These are phyloP conservation scores for Sporothrix globosa DNA, from an alignment of 2,329 filamentous ascomycete species.

Conservation along the genomic window DNA sequence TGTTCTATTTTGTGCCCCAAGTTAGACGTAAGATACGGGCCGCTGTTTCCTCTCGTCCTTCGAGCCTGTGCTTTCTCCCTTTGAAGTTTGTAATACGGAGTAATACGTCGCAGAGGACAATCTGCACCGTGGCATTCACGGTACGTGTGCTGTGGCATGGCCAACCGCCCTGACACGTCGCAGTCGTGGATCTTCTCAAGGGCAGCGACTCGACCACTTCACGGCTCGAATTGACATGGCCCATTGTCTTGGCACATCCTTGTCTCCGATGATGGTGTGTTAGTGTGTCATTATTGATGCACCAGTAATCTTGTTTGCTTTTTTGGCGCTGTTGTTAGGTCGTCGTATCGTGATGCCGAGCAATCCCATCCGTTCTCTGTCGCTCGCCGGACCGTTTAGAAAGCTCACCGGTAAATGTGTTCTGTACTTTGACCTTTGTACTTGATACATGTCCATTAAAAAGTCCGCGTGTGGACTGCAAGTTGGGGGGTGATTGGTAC, in stretches of 20 bases:
- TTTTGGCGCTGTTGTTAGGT: neutral
- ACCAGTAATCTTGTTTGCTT: constrained; percentile 13
- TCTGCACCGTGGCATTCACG: neutral
- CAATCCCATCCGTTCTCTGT: neutral
- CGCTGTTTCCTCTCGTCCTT: neutral
- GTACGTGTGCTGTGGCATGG: neutral
- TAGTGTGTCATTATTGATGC: constrained; percentile 24
- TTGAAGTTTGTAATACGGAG: no score
- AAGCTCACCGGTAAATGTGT: constrained; percentile 13
- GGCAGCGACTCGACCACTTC: neutral
- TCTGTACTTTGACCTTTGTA: neutral
- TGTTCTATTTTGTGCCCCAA: constrained; percentile 13
- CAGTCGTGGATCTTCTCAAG: constrained; percentile 21
- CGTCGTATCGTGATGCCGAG: neutral
- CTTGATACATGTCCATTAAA: neutral
- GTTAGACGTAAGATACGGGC: constrained; percentile 8
- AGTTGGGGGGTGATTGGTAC: no score
- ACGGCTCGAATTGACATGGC: neutral
- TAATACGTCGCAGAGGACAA: no score
- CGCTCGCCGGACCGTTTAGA: neutral
- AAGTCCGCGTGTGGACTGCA: no score
- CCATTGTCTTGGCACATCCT: constrained; percentile 26
- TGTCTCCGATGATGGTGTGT: constrained; percentile 32
- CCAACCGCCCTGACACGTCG: constrained; percentile 7
- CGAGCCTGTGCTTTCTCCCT: neutral